phyloP scores from a whole-genome alignment of 345 rosid genomes.

The Gossypium sturtianum region DNA sequence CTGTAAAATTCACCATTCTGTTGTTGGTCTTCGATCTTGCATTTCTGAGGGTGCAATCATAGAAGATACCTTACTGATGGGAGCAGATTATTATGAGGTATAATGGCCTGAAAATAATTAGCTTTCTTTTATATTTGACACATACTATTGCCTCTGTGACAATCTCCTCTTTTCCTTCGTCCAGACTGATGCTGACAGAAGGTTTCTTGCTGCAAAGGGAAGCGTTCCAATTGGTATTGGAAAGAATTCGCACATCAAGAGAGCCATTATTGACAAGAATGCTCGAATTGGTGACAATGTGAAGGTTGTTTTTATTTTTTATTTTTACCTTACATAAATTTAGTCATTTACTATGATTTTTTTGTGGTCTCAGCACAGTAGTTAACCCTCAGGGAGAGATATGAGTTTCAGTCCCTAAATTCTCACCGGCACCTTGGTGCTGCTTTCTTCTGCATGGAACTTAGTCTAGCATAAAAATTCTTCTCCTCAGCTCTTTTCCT shows the following conservation, averaged over 20 bases:
- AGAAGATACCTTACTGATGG: conserved; percentile 87
- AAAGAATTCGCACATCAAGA: conserved; percentile 75
- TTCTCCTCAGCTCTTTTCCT: background rate
- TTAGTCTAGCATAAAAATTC: background rate
- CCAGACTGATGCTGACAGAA: conserved; percentile 9
- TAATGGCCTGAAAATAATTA: background rate
- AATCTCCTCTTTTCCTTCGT: background rate
- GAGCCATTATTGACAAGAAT: conserved; percentile 93
- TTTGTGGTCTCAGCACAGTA: background rate
- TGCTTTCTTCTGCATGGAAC: background rate
- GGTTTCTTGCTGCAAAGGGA: conserved; percentile 42
- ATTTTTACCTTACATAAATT: background rate
- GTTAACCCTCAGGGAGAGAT: background rate
- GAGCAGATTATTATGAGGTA: conserved; percentile 63
- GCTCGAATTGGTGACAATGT: conserved; percentile 87
- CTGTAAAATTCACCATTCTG: conserved; percentile 91
- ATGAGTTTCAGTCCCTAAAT: background rate
- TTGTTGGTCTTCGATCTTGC: conserved; percentile 88
- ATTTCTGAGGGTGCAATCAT: conserved; percentile 90
- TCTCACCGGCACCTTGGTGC: background rate
- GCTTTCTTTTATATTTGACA: background rate
- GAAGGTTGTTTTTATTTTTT: conserved; percentile 41
- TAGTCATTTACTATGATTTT: background rate
- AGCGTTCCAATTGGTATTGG: conserved; percentile 91
- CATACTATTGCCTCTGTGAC: background rate